Base-by-base conservation (phyloP, 2,329 filamentous ascomycete genomes). In the Stagonosporopsis chrysanthemi region DNA sequence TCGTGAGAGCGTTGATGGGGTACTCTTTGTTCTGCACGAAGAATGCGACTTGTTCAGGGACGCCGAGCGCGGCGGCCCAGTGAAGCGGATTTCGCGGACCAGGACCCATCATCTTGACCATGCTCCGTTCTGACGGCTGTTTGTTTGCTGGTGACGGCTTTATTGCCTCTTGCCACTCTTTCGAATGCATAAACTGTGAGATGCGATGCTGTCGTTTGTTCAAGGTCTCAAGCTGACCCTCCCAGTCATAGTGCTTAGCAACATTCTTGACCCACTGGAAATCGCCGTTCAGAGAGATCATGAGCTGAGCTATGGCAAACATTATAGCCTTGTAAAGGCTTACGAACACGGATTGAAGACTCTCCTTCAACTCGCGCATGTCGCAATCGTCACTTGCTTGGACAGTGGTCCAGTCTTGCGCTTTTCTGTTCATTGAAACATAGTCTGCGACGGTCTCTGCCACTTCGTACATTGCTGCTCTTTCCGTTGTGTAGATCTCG, bases 1-100 rank as follows among this genome's bases (percentile, higher is more conserved):
- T 58, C 19, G 61, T 62, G 3, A 67, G 62, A 6, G 64, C 62
- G 42, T 67, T 67, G 42, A 67, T 60, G 0, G 63, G 64, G 23
- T 63, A 67, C 33, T 64, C 59, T 1, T 61, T 59, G n/a, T 52
- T 58, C 24, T 62, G 58, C 7, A 67, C 48, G 14, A 60, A 52
- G 7, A 48, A 47, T 6, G 40, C 40, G 17, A 64, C 62, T 49
- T 64, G 58, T 14, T 60, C 42, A 1, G 55, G 46, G 6, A 60
- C 55, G 6, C 56, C 49, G 4, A 65, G 48, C 0, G 62, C 62
- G 15, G 61, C 62, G 15, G 64, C 62, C 62, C 61, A 62, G 29
- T 67, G 64, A 1, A 67, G 55, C 6, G 62, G 56, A 24, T 67
- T 67, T 3, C 61, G 60, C 2, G 52, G 57, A 2, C 52, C 64